Evolutionary conservation across 352 stramenopile genomes (phyloP), one percentile per base, ranked within the genome.

Genomic region (Globisporangium carolinianum): DNA sequence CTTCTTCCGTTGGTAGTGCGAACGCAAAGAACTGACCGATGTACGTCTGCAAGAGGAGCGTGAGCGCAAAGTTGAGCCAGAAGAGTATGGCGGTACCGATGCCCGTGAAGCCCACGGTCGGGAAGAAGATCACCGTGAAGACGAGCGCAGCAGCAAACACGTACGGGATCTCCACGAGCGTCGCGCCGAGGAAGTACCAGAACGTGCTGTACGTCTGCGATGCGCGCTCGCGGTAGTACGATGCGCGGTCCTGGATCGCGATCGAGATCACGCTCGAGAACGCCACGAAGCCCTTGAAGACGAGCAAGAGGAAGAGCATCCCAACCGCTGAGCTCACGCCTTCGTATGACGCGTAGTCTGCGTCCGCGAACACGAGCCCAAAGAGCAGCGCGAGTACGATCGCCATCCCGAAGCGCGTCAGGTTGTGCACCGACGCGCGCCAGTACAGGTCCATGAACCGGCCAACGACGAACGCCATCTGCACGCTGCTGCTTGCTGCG

Each of bases 201-300:
- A 73, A 58, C 38, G 72, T 62, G 39, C 82, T 76, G 59, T 97
- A 98, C 53, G 93, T 96, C 53, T 88, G 63, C 7, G 86, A 83
- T n/a, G 83, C 78, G 37, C 91, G 85, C 63, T 97, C 89, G 2
- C 87, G 69, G 72, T 97, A 97, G 59, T 87, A 98, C 0, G 88
- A 83, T 6, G 79, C 83, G 45, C 91, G 75, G 10, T 47, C 42
- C 4, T 12, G 12, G 12, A 47, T 47, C 3, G 42, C 11, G 42
- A 47, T 47, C 4, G 42, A 47, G 42, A n/a, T 47, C 42, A 47
- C 42, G 42, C 42, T 47, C 11, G 42, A n/a, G 42, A 47, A 15
- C 42, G 42, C 42, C 12, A 47, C 42, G 42, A 47, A 47, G 42
- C 42, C 42, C 11, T 47, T 47, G 42, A 47, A 47, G 9, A 47